Evolutionary conservation across 495 filamentous ascomycete genomes (phyloP).

Genomic region (Daldinia loculata): DNA sequence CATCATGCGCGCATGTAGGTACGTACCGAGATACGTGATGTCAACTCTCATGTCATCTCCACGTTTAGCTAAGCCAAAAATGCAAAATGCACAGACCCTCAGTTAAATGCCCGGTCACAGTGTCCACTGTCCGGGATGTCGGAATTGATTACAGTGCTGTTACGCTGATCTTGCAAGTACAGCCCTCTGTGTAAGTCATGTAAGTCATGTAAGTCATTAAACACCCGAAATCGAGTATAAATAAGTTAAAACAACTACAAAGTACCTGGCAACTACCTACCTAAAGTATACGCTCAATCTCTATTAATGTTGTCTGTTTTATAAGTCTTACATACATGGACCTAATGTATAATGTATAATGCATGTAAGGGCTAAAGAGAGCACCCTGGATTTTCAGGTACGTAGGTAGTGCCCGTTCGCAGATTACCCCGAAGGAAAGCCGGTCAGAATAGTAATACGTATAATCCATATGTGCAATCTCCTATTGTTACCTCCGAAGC

Average conservation of each 20-base stretch:
- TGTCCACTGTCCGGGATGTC: constrained; percentile 30
- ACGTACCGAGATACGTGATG: background rate
- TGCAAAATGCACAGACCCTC: background rate
- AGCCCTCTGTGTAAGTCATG: too few species aligned
- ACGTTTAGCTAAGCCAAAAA: constrained; percentile 17
- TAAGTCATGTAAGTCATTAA: background rate
- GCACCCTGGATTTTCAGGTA: background rate
- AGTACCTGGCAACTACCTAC: too few species aligned
- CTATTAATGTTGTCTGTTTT: background rate
- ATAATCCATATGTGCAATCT: background rate
- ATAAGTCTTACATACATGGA: background rate
- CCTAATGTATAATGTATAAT: background rate
- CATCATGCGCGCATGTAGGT: too few species aligned
- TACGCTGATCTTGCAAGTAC: background rate
- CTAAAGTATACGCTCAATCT: too few species aligned
- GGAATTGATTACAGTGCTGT: constrained; percentile 12
- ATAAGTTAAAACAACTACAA: background rate
- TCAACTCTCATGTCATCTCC: constrained; percentile 5
- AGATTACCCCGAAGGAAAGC: constrained; percentile 25
- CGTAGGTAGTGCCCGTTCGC: background rate
- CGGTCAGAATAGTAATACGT: background rate
- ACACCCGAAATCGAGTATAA: background rate
- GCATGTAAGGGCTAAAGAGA: background rate
- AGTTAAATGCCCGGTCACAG: background rate
- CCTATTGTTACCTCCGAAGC: constrained; percentile 10